Percentiles rank a stretch among this genome's conserved stretches.
Evolutionary conservation across 2,329 filamentous ascomycete genomes (phyloP).

Genomic region (Stemphylium vesicarium): DNA sequence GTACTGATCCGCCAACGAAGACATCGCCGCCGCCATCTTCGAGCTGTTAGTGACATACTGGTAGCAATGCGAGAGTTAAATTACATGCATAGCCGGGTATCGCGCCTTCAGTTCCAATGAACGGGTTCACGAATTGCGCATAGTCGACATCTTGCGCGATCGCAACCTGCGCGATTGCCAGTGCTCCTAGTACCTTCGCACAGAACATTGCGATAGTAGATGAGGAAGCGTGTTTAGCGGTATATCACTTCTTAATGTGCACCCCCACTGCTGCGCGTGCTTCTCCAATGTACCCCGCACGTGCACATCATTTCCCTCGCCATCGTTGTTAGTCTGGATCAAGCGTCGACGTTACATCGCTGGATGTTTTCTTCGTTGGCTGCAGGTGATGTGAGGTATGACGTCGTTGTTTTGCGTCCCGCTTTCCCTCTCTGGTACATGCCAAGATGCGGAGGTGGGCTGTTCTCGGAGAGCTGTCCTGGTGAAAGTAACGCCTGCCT

Average conservation of each 20-base stretch:
- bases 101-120: slow-evolving; percentile 57
- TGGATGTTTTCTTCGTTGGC: neutral
- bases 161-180: neutral
- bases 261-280: neutral
- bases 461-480: neutral
- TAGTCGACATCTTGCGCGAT: slow-evolving; percentile 36
- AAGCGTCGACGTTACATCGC: slow-evolving; percentile 33
- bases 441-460: slow-evolving; percentile 22
- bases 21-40: slow-evolving; percentile 49
- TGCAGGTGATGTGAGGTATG: slow-evolving; percentile 9
- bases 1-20: slow-evolving; percentile 48
- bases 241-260: neutral
- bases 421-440: slow-evolving; percentile 21
- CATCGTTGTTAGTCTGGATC: slow-evolving; percentile 3
- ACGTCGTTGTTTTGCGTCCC: slow-evolving; percentile 20
- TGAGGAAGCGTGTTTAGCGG: neutral
- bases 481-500: neutral
- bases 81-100: slow-evolving; percentile 48
- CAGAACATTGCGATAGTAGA: neutral
- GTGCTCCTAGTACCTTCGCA: neutral
- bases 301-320: neutral
- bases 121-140: slow-evolving; percentile 51
- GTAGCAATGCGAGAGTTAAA: neutral
- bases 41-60: neutral
- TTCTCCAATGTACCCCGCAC: slow-evolving; percentile 23